Base-by-base conservation (phyloP, 1,284 basidiomycete species). In the Singerocomus inundabilis region DNA sequence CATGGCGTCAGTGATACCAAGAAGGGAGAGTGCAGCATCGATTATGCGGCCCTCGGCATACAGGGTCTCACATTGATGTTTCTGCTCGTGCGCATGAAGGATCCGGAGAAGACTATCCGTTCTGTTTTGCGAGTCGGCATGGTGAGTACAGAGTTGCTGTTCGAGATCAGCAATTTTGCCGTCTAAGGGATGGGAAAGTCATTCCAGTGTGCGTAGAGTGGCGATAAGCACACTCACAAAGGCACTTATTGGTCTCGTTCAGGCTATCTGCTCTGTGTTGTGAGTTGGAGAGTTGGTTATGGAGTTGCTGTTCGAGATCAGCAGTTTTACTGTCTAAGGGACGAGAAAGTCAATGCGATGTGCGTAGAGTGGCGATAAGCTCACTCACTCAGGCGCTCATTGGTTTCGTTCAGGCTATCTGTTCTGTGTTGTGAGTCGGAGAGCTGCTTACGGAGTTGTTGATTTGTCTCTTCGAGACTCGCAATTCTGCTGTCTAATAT, bases 281-380 rank as follows among this genome's bases (percentile, higher is more conserved):
- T n/a, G n/a, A n/a, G n/a, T n/a, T n/a, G 10, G 18, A 28, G 6
- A 48, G 42, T 10, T 36, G 33, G n/a, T 12, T 12, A 11, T n/a
- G 33, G 12, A 46, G 44, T n/a, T 52, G 35, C 31, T 30, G 4
- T 31, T 53, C 34, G 7, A 55, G 41, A 13, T 32, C 10, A 12
- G 28, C 11, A 4, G 47, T 32, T 21, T 47, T 41, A 10, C n/a
- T 24, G 5, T 38, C 53, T 56, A n/a, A n/a, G n/a, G n/a, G n/a
- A n/a, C n/a, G n/a, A n/a, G n/a, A n/a, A n/a, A n/a, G n/a, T n/a
- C n/a, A n/a, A n/a, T n/a, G n/a, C n/a, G n/a, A n/a, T n/a, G n/a
- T n/a, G n/a, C n/a, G n/a, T n/a, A n/a, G n/a, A 13, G 28, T 32
- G 21, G 12, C 2, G 13, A 29, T 13, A 30, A 6, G 42, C 46